A percentile compares a stretch with the other conserved stretches of the same genome.
These are phyloP conservation scores for Serendipita sp. DNA, from an alignment of 768 basidiomycete genomes.

Conservation along the genomic window DNA sequence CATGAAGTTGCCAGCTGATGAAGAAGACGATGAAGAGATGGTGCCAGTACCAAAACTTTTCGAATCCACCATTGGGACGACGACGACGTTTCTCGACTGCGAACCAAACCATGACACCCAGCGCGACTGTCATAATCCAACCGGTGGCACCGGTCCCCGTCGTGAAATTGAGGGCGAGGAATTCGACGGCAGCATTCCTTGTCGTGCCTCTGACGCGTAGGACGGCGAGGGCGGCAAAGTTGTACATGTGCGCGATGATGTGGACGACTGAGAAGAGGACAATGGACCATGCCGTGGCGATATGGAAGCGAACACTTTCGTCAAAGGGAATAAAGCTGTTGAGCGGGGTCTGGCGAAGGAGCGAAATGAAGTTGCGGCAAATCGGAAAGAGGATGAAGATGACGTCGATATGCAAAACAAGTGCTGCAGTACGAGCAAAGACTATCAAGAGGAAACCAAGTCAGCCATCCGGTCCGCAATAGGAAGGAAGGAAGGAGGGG, in stretches of 20 bases:
- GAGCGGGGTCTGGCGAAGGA: constrained; percentile 72
- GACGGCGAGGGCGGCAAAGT: constrained; percentile 54
- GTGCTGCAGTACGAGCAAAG: constrained; percentile 75
- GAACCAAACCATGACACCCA: constrained; percentile 72
- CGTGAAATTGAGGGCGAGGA: constrained; percentile 62
- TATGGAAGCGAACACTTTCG: constrained; percentile 84
- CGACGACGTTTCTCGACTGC: constrained; percentile 67
- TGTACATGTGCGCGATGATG: constrained; percentile 71
- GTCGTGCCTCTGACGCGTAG: constrained; percentile 36
- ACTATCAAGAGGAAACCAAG: constrained; percentile 30
- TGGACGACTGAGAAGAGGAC: constrained; percentile 64
- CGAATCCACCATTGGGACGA: constrained; percentile 41
- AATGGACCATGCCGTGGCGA: constrained; percentile 83
- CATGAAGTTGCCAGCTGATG: constrained; percentile 86
- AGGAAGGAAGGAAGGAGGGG: not conserved
- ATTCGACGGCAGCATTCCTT: constrained; percentile 45
- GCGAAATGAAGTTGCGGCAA: constrained; percentile 87
- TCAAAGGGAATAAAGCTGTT: constrained; percentile 85
- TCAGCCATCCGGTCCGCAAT: not conserved
- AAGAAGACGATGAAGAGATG: constrained; percentile 90
- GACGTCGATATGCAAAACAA: constrained; percentile 81
- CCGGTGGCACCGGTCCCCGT: constrained; percentile 74
- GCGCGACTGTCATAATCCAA: constrained; percentile 69
- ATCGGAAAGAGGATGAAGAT: constrained; percentile 89
- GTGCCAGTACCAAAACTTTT: constrained; percentile 79